Percentiles rank a stretch among this genome's conserved stretches.
These are phyloP conservation scores for Luvunga scandens DNA, from an alignment of 345 rosid species.

Conservation along the genomic window DNA sequence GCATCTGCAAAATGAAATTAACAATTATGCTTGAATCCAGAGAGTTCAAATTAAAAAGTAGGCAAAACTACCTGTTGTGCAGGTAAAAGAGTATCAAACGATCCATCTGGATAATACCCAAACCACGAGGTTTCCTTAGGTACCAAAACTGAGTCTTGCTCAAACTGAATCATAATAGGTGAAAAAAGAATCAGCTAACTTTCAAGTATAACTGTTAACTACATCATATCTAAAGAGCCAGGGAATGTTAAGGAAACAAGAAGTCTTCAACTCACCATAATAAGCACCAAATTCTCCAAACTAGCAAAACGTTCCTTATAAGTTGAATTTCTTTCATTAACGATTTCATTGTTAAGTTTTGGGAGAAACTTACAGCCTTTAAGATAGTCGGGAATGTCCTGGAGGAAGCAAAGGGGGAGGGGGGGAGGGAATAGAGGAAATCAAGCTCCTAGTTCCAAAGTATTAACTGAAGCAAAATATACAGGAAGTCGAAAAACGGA, in stretches of 20 bases:
- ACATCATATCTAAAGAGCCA: background rate
- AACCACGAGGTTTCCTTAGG: constrained; percentile 89
- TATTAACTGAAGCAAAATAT: background rate
- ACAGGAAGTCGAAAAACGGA: background rate
- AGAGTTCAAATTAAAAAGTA: background rate
- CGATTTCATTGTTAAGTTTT: constrained; percentile 60
- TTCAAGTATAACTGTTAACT: background rate
- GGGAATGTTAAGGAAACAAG: background rate
- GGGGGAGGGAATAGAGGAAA: background rate
- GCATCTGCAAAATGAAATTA: background rate
- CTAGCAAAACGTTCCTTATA: constrained; percentile 68
- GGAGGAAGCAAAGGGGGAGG: background rate
- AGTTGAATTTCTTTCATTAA: constrained; percentile 45
- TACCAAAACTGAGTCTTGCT: constrained; percentile 66
- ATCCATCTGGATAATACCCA: constrained; percentile 76
- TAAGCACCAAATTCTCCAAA: constrained; percentile 67
- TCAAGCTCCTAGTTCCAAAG: constrained; percentile 1
- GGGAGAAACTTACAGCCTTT: constrained; percentile 73
- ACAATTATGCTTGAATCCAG: background rate
- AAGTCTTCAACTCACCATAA: constrained; percentile 48
- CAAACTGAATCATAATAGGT: constrained; percentile 48
- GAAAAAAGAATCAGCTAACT: constrained; percentile 4
- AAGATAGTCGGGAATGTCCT: constrained; percentile 41
- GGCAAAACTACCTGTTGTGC: constrained; percentile 50
- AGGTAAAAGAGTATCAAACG: constrained; percentile 51